A percentile compares a stretch with the other conserved stretches of the same genome.
Conservation (phyloP, 129 eudicot genomes). For the Arctium lappa region DNA sequence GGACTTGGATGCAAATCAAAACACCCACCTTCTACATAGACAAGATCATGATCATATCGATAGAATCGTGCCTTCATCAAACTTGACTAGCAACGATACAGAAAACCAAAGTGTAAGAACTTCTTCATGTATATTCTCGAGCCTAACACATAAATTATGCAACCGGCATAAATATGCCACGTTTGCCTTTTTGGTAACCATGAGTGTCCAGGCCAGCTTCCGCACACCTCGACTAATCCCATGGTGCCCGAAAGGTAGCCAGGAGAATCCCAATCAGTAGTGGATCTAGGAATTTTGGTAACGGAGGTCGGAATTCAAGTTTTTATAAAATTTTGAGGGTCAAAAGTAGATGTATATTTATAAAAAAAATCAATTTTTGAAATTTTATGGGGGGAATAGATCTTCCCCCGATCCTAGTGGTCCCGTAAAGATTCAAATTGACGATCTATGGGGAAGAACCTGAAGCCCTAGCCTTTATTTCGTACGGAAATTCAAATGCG, state of each 20-base stretch:
- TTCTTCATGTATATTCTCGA: background rate
- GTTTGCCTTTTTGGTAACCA: background rate
- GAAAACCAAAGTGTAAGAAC: slow-evolving; percentile 35
- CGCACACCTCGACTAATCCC: no score
- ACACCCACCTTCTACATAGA: slow-evolving; percentile 45
- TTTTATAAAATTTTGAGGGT: no score
- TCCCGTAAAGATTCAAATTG: background rate
- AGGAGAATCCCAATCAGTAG: background rate
- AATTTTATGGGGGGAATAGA: no score
- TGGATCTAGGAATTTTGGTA: background rate
- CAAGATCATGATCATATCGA: slow-evolving; percentile 26
- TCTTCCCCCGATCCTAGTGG: no score
- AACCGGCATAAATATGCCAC: background rate
- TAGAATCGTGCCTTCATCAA: slow-evolving; percentile 24
- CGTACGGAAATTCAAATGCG: background rate
- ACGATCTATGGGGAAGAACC: background rate
- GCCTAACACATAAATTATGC: background rate
- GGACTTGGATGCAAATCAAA: slow-evolving; percentile 53
- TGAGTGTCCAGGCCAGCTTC: no score
- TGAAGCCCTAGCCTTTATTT: background rate
- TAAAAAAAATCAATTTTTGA: no score
- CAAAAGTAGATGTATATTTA: no score
- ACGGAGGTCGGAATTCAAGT: no score
- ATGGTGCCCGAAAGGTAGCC: no score
- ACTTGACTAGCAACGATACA: slow-evolving; percentile 16